Base-by-base conservation (phyloP, 139 green algal genomes). In the Asterochloris erici region DNA sequence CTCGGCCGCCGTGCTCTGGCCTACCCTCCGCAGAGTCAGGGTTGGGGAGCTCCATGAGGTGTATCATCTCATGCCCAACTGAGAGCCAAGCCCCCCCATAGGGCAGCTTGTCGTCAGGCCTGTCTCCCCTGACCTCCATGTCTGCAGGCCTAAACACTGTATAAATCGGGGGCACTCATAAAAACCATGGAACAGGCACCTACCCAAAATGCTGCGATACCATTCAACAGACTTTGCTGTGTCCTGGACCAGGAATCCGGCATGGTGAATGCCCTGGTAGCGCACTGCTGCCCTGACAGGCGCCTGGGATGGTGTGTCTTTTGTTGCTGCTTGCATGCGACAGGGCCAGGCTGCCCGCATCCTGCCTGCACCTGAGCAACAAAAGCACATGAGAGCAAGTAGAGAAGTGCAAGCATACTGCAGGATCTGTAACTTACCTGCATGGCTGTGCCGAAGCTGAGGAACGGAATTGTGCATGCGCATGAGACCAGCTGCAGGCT, bases 11-110 rank as follows among this genome's bases (percentile, higher is more conserved):
- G 81, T 98, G 94, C 71, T 91, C 79, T 28, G 94, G 91, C 1
- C 94, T 88, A 14, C 86, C 86, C 14, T 83, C 82, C 68, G 88
- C 26, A 0, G 91, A 90, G 82, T 96, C 93, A 19, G 95, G 95
- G 86, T 98, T 97, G 63, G 94, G 94, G 75, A 98, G 90, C 87
- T 97, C 95, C 95, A 98, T 98, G 0, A 96, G 87, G 89, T 98
- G 94, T 61, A 97, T 94, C 94, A 97, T 97, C 75, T 97, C 94
- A 9, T 89, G 86, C 17, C 83, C 83, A 27, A 86, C 63, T 91
- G 89, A 94, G 27, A 96, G 88, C 93, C 94, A 98, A 21, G 93
- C 92, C 21, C 95, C 95, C 26, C 87, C 79, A 84, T 98, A 98
- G 11, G 94, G 94, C 64, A 98, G 92, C 86, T 97, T 97, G 81